Evolutionary conservation across 1,284 basidiomycete genomes (phyloP).

Genomic region (Ustilago sp.): DNA sequence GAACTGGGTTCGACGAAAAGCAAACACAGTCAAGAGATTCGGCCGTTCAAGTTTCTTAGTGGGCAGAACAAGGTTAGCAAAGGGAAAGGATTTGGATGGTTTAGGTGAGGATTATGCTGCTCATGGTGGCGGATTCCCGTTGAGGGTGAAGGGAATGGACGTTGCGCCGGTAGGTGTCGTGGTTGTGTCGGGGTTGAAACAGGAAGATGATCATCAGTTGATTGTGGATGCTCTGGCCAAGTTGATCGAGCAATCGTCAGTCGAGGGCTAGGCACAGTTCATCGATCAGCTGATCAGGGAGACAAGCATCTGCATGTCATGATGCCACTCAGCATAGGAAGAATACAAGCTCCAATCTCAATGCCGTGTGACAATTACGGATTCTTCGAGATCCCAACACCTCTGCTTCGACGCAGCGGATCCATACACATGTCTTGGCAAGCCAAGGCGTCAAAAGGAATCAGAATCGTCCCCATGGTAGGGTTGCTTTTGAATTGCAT

Average conservation of each 20-base stretch:
- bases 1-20: conserved; percentile 52
- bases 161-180: conserved; percentile 40
- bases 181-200: conserved; percentile 49
- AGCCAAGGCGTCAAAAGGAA: background rate
- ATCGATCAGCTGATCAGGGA: background rate
- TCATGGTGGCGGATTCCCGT: conserved; percentile 54
- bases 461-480: conserved; percentile 33
- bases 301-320: background rate
- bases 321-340: background rate
- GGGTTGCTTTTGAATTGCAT: conserved; percentile 47
- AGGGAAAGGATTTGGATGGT: conserved; percentile 46
- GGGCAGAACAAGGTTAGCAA: conserved; percentile 34
- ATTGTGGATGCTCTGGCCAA: conserved; percentile 27
- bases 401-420: background rate
- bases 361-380: background rate
- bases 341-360: background rate
- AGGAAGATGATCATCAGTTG: conserved; percentile 53
- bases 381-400: no score
- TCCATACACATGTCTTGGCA: background rate
- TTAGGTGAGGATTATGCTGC: conserved; percentile 54
- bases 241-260: conserved; percentile 4
- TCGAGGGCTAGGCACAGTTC: background rate
- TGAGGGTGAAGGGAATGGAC: conserved; percentile 24
- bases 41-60: conserved; percentile 41
- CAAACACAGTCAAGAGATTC: conserved; percentile 50